Evolutionary conservation across 192 early-diverging fungal species (phyloP).

Genomic region (Mortierella claussenii): DNA sequence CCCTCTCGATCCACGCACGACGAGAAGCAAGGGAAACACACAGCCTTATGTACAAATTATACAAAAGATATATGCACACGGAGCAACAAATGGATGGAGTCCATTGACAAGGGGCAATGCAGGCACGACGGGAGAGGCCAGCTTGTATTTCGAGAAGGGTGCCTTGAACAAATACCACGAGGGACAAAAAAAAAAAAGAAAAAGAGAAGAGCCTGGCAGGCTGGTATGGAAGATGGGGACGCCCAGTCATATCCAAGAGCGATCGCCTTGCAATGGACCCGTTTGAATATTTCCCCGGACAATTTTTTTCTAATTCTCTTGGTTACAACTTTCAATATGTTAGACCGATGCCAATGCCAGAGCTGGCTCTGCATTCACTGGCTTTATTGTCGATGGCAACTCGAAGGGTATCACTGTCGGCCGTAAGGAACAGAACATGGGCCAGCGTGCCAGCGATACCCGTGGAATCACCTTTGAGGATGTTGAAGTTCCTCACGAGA

Average conservation of each 20-base stretch:
- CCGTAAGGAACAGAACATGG: conserved; percentile 98
- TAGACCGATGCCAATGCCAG: conserved; percentile 80
- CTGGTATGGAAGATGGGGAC: neutral
- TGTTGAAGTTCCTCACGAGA: conserved; percentile 84
- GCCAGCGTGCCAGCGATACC: conserved; percentile 93
- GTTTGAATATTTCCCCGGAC: conserved; percentile 6
- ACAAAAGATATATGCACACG: neutral
- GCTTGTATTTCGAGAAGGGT: neutral
- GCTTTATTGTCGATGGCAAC: conserved; percentile 94
- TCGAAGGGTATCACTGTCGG: conserved; percentile 90
- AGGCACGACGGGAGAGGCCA: neutral
- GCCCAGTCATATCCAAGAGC: conserved; percentile 50
- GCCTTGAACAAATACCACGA: neutral
- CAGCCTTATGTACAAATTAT: no score
- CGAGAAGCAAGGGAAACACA: no score
- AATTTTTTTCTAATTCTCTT: conserved; percentile 11
- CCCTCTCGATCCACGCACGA: no score
- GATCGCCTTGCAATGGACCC: neutral
- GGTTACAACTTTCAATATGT: neutral
- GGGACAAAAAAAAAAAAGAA: neutral
- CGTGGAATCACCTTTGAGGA: conserved; percentile 90
- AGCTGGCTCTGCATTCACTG: conserved; percentile 91
- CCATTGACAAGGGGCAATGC: no score
- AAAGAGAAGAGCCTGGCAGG: neutral
- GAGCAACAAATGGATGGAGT: neutral